Evolutionary conservation across 176 grass and related monocot species (phyloP).

Genomic region (Bolboschoenus planiculmis): DNA sequence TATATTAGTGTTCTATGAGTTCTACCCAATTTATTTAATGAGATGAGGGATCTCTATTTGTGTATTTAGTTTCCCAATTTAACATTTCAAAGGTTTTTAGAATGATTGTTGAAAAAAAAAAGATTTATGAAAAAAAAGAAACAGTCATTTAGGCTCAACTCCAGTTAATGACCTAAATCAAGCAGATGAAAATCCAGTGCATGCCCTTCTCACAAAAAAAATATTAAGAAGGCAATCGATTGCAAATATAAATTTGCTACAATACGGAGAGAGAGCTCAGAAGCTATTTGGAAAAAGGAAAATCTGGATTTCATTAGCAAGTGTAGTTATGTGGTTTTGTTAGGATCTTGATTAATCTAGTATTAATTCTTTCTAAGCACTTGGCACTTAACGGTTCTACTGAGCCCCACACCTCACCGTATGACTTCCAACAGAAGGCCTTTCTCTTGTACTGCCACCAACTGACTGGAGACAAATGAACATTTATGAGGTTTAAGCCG

Average conservation of each 20-base stretch:
- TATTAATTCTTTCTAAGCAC: slow-evolving; percentile 42
- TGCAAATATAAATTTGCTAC: background rate
- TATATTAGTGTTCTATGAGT: background rate
- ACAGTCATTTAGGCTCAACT: background rate
- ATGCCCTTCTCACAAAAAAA: background rate
- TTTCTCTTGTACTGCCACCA: background rate
- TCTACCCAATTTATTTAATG: background rate
- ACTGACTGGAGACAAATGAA: slow-evolving; percentile 30
- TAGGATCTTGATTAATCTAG: slow-evolving; percentile 31
- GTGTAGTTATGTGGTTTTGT: slow-evolving; percentile 45
- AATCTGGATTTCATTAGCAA: slow-evolving; percentile 24
- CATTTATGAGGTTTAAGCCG: slow-evolving; percentile 38
- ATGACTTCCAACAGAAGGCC: slow-evolving; percentile 59
- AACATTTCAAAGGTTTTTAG: background rate
- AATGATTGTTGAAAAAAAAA: background rate
- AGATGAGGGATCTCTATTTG: background rate
- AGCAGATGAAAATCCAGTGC: background rate
- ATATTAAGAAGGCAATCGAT: background rate
- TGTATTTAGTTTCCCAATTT: too few relatives aligned
- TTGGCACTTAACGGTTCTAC: slow-evolving; percentile 24
- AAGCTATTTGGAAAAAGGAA: background rate
- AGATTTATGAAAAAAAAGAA: background rate
- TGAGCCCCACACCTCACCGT: slow-evolving; percentile 31
- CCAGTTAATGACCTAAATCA: background rate
- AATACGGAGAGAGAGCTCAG: background rate